Percentiles rank a stretch among this genome's conserved stretches.
phyloP scores from a whole-genome alignment of 176 grass and related monocot species.

The Hsuehochloa calcarea region DNA sequence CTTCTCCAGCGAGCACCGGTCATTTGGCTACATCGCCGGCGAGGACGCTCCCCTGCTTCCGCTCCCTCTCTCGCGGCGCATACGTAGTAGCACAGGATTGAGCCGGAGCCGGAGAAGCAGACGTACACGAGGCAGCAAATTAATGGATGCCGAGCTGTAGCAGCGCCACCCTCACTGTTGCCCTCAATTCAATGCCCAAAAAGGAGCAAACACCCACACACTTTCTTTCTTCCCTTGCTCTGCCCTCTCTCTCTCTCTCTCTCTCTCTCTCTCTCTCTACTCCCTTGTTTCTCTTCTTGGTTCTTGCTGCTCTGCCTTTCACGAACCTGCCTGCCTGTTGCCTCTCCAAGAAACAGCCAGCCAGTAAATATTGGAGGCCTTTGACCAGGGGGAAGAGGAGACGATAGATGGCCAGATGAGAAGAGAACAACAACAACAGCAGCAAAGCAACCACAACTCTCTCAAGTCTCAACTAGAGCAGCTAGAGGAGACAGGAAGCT shows the following conservation, averaged over 20 bases:
- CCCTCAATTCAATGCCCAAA: conserved; percentile 3
- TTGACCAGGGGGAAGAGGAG: background rate
- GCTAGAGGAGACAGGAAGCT: conserved; percentile 8
- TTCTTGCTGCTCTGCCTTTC: background rate
- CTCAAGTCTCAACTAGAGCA: background rate
- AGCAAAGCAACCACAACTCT: background rate
- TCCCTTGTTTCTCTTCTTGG: background rate
- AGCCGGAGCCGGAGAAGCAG: background rate
- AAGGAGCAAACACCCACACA: background rate
- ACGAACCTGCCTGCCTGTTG: background rate
- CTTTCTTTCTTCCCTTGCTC: background rate
- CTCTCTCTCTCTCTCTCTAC: background rate
- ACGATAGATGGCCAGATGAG: background rate
- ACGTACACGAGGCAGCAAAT: background rate
- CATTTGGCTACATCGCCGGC: conserved; percentile 34
- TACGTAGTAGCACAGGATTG: background rate
- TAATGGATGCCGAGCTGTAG: conserved; percentile 23
- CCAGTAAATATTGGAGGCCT: conserved; percentile 15
- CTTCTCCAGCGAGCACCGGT: background rate
- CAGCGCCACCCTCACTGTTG: background rate
- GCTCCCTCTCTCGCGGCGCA: background rate
- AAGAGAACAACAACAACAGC: background rate
- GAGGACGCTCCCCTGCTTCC: background rate
- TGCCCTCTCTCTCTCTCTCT: background rate
- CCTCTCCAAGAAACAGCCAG: background rate